phyloP scores from a whole-genome alignment of 768 basidiomycete genomes.

The Lactarius sp. region DNA sequence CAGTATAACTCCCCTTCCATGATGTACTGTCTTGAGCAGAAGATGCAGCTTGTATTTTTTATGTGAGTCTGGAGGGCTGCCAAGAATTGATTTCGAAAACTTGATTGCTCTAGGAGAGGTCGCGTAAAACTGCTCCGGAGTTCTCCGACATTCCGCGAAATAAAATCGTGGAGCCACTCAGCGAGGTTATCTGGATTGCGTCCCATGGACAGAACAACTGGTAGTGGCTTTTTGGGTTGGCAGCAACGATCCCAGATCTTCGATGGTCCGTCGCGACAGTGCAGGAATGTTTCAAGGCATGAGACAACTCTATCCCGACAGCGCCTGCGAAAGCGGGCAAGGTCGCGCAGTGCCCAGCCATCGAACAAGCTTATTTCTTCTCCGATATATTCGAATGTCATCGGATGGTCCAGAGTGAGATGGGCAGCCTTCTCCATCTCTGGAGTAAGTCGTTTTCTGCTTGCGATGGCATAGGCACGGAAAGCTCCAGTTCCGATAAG shows the following conservation, averaged over 20 bases:
- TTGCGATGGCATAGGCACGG: slow-evolving; percentile 23
- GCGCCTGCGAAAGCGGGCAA: slow-evolving; percentile 3
- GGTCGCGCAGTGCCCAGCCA: slow-evolving; percentile 7
- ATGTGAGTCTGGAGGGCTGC: slow-evolving; percentile 3
- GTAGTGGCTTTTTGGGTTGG: neutral
- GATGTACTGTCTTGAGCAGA: neutral
- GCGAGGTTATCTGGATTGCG: neutral
- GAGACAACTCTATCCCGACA: slow-evolving; percentile 8
- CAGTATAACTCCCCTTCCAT: slow-evolving; percentile 8
- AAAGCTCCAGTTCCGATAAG: slow-evolving; percentile 7
- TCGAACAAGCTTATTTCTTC: slow-evolving; percentile 3
- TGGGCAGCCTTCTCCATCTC: neutral
- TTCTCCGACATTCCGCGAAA: slow-evolving; percentile 2
- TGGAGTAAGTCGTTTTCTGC: neutral
- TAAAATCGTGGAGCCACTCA: slow-evolving; percentile 1
- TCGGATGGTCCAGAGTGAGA: slow-evolving; percentile 2
- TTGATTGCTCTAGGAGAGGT: slow-evolving; percentile 3
- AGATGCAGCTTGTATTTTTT: neutral
- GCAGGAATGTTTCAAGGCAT: neutral
- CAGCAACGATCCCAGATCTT: slow-evolving; percentile 6
- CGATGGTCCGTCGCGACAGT: neutral
- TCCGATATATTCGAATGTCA: slow-evolving; percentile 8
- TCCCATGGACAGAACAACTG: neutral
- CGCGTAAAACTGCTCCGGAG: neutral
- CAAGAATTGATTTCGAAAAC: slow-evolving; percentile 7